These are phyloP conservation scores for Teratosphaeria zuluensis DNA, from an alignment of 2,329 filamentous ascomycete genomes.

Conservation along the genomic window DNA sequence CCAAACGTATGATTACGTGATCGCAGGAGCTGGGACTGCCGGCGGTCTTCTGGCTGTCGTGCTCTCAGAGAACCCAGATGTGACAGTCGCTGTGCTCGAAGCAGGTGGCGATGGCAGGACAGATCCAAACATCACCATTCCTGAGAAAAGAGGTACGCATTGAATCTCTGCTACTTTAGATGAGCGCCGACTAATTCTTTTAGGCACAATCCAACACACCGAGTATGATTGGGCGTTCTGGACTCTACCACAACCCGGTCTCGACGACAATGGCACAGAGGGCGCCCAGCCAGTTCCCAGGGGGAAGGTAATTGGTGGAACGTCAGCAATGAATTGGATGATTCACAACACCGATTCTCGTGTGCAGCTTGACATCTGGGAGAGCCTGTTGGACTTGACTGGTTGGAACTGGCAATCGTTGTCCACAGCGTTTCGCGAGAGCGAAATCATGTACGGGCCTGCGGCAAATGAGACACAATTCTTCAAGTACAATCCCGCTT, in stretches of 20 bases:
- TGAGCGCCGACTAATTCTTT: too few species aligned
- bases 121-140: too few species aligned
- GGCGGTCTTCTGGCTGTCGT: slow-evolving; percentile 12
- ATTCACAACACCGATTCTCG: slow-evolving; percentile 10
- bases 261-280: background rate
- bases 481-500: background rate
- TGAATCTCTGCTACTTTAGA: too few species aligned
- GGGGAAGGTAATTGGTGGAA: slow-evolving; percentile 23
- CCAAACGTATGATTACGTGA: slow-evolving; percentile 16
- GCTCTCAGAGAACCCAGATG: slow-evolving; percentile 11
- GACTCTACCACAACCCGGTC: background rate
- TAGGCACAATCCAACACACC: too few species aligned
- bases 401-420: slow-evolving; percentile 29
- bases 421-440: too few species aligned
- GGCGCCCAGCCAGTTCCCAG: background rate
- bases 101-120: slow-evolving; percentile 14
- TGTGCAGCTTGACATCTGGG: slow-evolving; percentile 29
- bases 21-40: slow-evolving; percentile 12
- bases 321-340: slow-evolving; percentile 28
- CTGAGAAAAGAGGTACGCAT: too few species aligned
- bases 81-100: slow-evolving; percentile 24
- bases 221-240: background rate
- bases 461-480: too few species aligned
- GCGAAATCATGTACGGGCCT: too few species aligned
- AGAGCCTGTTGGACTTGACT: slow-evolving; percentile 14